phyloP scores from a whole-genome alignment of 495 filamentous ascomycete genomes.

The Penicillium salamii region DNA sequence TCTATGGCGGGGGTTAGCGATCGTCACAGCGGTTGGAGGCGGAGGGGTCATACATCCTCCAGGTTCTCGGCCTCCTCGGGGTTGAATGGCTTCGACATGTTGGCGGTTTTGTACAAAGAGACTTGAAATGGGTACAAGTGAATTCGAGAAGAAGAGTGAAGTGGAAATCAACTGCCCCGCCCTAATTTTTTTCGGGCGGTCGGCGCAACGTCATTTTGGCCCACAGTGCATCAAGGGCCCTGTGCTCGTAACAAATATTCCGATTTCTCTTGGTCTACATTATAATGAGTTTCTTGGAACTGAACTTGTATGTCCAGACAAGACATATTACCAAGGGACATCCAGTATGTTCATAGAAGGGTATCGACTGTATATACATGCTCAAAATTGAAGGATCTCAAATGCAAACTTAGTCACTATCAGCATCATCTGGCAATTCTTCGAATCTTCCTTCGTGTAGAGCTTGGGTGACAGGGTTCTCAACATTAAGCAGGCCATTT shows the following conservation, averaged over 20 bases:
- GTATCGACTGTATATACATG: too few species aligned
- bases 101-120: constrained; percentile 14
- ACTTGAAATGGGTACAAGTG: constrained; percentile 2
- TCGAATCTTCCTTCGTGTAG: constrained; percentile 75
- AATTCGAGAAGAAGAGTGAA: constrained; percentile 10
- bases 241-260: background rate
- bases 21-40: background rate
- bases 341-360: too few species aligned
- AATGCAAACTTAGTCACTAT: constrained; percentile 32
- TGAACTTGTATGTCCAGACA: too few species aligned
- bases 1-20: constrained; percentile 53
- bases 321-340: too few species aligned
- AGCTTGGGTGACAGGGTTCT: constrained; percentile 82
- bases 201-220: constrained; percentile 32
- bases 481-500: constrained; percentile 77
- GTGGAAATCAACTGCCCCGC: constrained; percentile 24
- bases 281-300: too few species aligned
- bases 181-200: constrained; percentile 39
- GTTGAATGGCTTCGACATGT: constrained; percentile 55
- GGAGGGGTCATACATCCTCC: constrained; percentile 57
- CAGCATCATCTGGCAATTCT: constrained; percentile 52
- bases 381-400: too few species aligned
- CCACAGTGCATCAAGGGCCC: background rate
- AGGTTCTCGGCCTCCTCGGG: constrained; percentile 72
- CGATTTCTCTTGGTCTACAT: too few species aligned